Evolutionary conservation across 2,329 filamentous ascomycete genomes (phyloP), one percentile per base, ranked within the genome.

Genomic region (Hymenoscyphus fructigenus): DNA sequence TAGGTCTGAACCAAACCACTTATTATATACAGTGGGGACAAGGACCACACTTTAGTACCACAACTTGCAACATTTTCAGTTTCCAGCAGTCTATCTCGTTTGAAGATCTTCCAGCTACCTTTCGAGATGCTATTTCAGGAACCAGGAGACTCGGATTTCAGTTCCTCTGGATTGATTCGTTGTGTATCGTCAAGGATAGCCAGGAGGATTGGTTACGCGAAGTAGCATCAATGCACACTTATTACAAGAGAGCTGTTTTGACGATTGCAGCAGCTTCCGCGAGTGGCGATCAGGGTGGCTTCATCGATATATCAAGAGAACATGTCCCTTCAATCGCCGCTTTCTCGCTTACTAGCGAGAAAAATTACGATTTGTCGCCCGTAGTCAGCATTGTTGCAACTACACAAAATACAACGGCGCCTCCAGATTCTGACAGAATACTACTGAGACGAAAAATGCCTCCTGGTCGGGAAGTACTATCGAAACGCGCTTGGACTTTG

Each of bases 101-200:
- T 9, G n/a, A 4, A 4, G 44, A 20, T 10, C 20, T 50, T 9
- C 44, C 44, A 23, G 20, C 44, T 6, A 50, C 44, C 7, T 50
- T 50, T 23, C 5, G 6, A 10, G 44, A 50, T 50, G 44, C 44
- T 5, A 10, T 50, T 5, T 23, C 5, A 5, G 44, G 23, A 23
- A 50, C 44, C 23, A 50, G 44, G 23, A 50, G 1, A 23, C n/a
- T 50, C 12, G 44, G 20, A 7, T 50, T 50, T 23, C n/a, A 23
- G 23, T 50, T 50, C 6, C 44, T 50, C 20, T 50, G 44, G n/a
- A 50, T 50, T n/a, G 44, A 50, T 50, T 50, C 44, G n/a, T 50
- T 50, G 44, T 50, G 44, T 10, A 50, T 50, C 44, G n/a, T 50
- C 10, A n/a, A 50, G 23, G 44, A 50, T 23, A 50, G 20, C 20